These are phyloP conservation scores for Colletotrichum tabaci DNA, from an alignment of 2,329 filamentous ascomycete species.

Conservation along the genomic window DNA sequence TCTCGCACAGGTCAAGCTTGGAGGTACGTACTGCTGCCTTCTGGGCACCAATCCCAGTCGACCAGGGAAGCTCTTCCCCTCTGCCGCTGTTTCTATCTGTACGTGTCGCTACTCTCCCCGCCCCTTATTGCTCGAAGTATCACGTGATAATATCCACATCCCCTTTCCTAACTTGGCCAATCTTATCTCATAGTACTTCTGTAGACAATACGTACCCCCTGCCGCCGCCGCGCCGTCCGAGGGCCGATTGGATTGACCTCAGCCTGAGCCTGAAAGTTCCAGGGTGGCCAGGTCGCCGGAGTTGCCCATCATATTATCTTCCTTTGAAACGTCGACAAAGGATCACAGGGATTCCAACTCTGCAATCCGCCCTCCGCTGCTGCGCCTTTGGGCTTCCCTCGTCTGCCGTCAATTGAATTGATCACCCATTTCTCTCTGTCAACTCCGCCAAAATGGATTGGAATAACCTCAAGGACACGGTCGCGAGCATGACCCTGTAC, in stretches of 20 bases:
- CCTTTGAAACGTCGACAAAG: constrained; percentile 43
- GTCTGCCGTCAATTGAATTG: constrained; percentile 24
- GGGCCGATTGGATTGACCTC: constrained; percentile 26
- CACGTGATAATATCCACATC: constrained; percentile 22
- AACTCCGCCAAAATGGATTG: constrained; percentile 79
- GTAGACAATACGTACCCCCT: constrained; percentile 31
- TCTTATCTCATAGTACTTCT: neutral
- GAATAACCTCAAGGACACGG: constrained; percentile 85
- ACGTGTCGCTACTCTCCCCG: neutral
- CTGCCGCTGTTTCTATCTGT: neutral
- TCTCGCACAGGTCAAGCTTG: neutral
- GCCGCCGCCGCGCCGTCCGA: constrained; percentile 34
- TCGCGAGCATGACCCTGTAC: constrained; percentile 93
- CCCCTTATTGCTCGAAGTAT: neutral
- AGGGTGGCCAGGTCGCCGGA: constrained; percentile 39
- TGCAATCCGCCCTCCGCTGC: neutral
- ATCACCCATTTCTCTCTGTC: constrained; percentile 2
- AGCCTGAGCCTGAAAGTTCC: constrained; percentile 42
- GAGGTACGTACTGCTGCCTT: neutral
- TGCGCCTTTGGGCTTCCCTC: constrained; percentile 16
- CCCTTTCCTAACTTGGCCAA: neutral
- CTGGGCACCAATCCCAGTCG: constrained; percentile 1
- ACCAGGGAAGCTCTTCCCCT: constrained; percentile 10
- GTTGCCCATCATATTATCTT: constrained; percentile 21
- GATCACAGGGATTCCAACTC: constrained; percentile 19